phyloP scores from a whole-genome alignment of 1,284 basidiomycete species.

The Pulchroboletus neoregius region DNA sequence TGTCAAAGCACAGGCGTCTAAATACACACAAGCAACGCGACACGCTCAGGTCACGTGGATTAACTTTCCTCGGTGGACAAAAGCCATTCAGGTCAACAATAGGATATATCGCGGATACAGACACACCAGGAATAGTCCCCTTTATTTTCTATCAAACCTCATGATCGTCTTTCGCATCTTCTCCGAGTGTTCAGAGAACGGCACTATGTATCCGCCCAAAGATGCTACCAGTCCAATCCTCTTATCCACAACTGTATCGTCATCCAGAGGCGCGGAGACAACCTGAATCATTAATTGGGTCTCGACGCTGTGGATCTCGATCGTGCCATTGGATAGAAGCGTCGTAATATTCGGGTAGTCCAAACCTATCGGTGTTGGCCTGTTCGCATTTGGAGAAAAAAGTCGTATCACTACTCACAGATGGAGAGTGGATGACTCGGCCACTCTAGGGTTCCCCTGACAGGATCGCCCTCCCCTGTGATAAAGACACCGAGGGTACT shows the following conservation, averaged over 20 bases:
- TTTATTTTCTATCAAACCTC: conserved; percentile 23
- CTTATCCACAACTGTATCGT: conserved; percentile 23
- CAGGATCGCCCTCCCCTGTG: conserved; percentile 79
- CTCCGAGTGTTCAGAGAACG: conserved; percentile 53
- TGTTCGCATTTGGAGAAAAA: neutral
- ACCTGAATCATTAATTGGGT: conserved; percentile 74
- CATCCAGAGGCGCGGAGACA: conserved; percentile 46
- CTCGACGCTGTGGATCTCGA: conserved; percentile 78
- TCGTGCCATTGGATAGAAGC: conserved; percentile 71
- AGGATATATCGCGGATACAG: conserved; percentile 13
- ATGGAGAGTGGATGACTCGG: conserved; percentile 70
- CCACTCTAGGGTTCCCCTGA: conserved; percentile 87
- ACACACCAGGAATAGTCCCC: conserved; percentile 24
- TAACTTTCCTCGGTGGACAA: conserved; percentile 16
- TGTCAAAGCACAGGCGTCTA: conserved; percentile 8
- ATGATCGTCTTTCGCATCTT: conserved; percentile 46
- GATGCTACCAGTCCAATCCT: conserved; percentile 45
- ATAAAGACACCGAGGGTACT: conserved; percentile 83
- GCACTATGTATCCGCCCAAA: conserved; percentile 55
- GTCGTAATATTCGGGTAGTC: conserved; percentile 80
- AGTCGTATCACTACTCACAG: conserved; percentile 48
- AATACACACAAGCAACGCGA: conserved; percentile 24
- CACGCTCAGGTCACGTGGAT: conserved; percentile 26
- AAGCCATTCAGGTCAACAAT: conserved; percentile 8
- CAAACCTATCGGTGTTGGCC: conserved; percentile 48